A percentile compares a stretch with the other conserved stretches of the same genome.
These are phyloP conservation scores for Melanomma pulvis-pyrius DNA, from an alignment of 495 filamentous ascomycete genomes.

Conservation along the genomic window DNA sequence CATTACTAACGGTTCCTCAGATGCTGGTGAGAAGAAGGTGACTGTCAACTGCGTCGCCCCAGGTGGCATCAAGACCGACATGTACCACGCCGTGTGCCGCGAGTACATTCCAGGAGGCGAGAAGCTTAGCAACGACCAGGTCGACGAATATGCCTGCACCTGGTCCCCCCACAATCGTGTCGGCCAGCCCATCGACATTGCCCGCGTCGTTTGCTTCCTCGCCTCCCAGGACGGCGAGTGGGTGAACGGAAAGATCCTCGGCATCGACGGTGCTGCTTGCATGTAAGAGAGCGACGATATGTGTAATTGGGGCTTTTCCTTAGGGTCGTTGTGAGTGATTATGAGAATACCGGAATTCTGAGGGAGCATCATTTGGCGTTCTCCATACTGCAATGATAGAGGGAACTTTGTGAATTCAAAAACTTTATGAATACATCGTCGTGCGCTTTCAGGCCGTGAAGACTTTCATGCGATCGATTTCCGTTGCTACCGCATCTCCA, in stretches of 20 bases:
- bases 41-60: slow-evolving; percentile 69
- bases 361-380: slow-evolving; percentile 31
- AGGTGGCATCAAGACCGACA: slow-evolving; percentile 70
- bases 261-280: slow-evolving; percentile 42
- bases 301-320: not conserved
- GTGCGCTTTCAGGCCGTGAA: not conserved
- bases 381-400: not conserved
- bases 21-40: slow-evolving; percentile 56
- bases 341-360: not conserved
- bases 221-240: slow-evolving; percentile 67
- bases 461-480: not conserved
- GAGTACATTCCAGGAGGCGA: slow-evolving; percentile 66
- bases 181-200: slow-evolving; percentile 65
- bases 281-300: slow-evolving; percentile 21
- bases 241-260: slow-evolving; percentile 64
- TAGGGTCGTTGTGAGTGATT: not conserved
- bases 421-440: not conserved
- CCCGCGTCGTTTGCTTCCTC: slow-evolving; percentile 66
- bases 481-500: not conserved
- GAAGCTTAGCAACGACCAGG: slow-evolving; percentile 51
- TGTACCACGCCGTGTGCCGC: slow-evolving; percentile 66
- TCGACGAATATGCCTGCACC: slow-evolving; percentile 55
- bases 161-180: slow-evolving; percentile 64
- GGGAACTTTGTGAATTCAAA: not conserved
- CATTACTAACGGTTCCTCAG: slow-evolving; percentile 30